A percentile compares a stretch with the other conserved stretches of the same genome.
phyloP scores from a whole-genome alignment of 768 basidiomycete species.

The Asterophora lycoperdoides region DNA sequence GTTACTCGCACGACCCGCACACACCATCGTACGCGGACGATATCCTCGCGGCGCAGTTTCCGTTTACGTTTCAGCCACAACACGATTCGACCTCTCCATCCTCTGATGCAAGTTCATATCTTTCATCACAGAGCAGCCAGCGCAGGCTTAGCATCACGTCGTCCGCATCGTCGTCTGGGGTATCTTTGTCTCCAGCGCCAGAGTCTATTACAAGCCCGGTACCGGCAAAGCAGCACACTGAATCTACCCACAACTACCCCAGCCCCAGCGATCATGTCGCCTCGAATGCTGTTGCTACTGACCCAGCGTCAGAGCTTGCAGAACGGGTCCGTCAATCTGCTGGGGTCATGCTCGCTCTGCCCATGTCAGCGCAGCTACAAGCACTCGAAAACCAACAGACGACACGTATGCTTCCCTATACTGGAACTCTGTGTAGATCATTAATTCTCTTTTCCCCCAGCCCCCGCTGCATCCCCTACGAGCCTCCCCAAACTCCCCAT shows the following conservation, averaged over 20 bases:
- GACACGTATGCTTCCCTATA: conserved; percentile 18
- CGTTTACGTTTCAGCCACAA: conserved; percentile 38
- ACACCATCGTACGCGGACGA: conserved; percentile 19
- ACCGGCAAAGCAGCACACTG: conserved; percentile 22
- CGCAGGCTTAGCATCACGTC: conserved; percentile 53
- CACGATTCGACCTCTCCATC: conserved; percentile 25
- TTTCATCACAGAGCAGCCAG: conserved; percentile 22
- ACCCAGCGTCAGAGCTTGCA: conserved; percentile 41
- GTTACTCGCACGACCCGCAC: conserved; percentile 24
- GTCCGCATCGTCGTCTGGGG: conserved; percentile 51
- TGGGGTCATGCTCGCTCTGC: conserved; percentile 52
- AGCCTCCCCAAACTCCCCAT: conserved; percentile 35
- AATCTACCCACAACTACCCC: conserved; percentile 17
- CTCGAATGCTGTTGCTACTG: conserved; percentile 11
- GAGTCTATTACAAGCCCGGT: conserved; percentile 32
- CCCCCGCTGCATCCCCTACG: conserved; percentile 9
- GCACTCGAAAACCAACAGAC: conserved; percentile 20
- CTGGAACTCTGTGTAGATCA: not conserved
- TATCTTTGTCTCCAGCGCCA: conserved; percentile 47
- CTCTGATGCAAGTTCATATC: conserved; percentile 18
- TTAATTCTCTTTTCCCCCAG: conserved; percentile 8
- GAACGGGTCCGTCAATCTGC: conserved; percentile 49
- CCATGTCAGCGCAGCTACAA: conserved; percentile 34
- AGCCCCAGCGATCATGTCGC: conserved; percentile 17
- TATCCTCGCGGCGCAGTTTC: conserved; percentile 26